Evolutionary conservation across 1,284 basidiomycete species (phyloP), one percentile per base, ranked within the genome.

Genomic region (Naganishia cerealis): DNA sequence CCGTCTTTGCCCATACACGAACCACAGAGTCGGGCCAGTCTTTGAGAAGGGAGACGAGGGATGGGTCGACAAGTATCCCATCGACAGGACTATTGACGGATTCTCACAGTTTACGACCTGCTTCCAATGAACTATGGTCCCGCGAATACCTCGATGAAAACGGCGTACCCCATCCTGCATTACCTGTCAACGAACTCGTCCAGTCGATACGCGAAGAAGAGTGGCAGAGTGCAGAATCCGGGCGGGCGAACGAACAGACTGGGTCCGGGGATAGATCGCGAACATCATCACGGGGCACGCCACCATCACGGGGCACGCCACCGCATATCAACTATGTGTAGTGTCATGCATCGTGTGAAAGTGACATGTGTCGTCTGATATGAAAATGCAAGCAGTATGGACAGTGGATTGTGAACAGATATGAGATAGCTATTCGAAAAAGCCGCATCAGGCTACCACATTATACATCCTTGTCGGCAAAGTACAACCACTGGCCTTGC

Each of bases 111-210:
- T 48, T 43, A 18, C 16, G 26, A 29, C 12, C 39, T 18, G 18
- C 38, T 24, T 48, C 43, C n/a, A 15, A 43, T 18, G 26, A 33
- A 33, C 13, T 39, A 8, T 50, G 40, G 58, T 48, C 39, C 38
- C 33, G 57, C 33, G 69, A 70, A 36, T 70, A 55, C 56, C 46
- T 70, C 40, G 69, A 70, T 26, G 69, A 61, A 21, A 54, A 70
- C 54, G 69, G 69, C 33, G 39, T 62, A 15, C 69, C 65, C 2
- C 68, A 67, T 26, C 69, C 66, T 16, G 43, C 69, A 10, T 18
- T 53, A 52, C 61, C 61, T 39, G 50, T 63, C 29, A 53, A 63
- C 21, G 36, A 63, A 24, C 50, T 54, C 43, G 38, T 63, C n/a
- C 61, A 57, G 5, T 63, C 54, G 42, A 36, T 56, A 43, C 50